Conservation (phyloP, 2,329 filamentous ascomycete species). For the Ciborinia camelliae region DNA sequence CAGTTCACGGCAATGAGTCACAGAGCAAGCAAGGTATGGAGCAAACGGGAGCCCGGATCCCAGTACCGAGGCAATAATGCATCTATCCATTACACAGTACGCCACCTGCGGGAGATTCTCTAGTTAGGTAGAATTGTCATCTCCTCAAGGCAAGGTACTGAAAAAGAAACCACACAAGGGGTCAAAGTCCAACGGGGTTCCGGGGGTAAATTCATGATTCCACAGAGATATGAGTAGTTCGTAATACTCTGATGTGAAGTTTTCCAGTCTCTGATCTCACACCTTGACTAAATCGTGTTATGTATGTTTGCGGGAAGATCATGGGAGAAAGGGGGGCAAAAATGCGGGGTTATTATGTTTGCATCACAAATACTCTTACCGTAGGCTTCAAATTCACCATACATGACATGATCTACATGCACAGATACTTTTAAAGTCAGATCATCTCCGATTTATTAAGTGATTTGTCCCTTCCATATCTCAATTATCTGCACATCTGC, state of each 20-base stretch:
- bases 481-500: not conserved
- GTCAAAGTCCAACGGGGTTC: accelerated
- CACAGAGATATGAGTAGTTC: not conserved
- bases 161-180: not conserved
- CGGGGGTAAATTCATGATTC: not conserved
- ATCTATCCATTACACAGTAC: not conserved
- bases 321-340: accelerated
- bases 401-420: not conserved
- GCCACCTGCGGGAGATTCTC: not conserved
- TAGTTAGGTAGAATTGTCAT: not conserved
- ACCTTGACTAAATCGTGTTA: not conserved
- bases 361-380: not conserved
- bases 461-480: too few species aligned
- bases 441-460: not conserved
- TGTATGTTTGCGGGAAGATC: too few species aligned
- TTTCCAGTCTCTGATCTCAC: not conserved
- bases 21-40: not conserved
- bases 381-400: not conserved
- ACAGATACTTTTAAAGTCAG: not conserved
- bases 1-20: not conserved
- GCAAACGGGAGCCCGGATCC: too few species aligned
- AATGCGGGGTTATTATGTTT: not conserved
- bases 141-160: not conserved
- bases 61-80: not conserved
- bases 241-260: not conserved